Evolutionary conservation across 192 early-diverging fungal species (phyloP), one percentile per base, ranked within the genome.

Genomic region (Mortierella claussenii): DNA sequence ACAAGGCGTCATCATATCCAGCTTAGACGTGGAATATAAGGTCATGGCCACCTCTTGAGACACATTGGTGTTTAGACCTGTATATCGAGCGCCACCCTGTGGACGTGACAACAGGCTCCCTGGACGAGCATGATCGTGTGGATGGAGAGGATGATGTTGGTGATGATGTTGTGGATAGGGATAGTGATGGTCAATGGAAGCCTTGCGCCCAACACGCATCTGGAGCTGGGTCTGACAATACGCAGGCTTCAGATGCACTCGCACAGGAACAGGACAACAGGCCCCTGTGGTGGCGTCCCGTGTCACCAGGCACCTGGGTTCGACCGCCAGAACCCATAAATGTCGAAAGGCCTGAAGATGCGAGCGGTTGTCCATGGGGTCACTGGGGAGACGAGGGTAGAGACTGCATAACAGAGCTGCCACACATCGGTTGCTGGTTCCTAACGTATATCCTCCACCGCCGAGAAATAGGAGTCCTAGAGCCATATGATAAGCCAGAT

Each of bases 301-400:
- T 1, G 90, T 80, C 37, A 93, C 82, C 13, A 96, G 71, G 63
- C 89, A 91, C 43, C 93, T 70, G 11, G 66, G 69, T 26, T 92
- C 91, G 2, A 89, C 80, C 8, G 93, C 92, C 28, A 96, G 60
- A 11, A 86, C 87, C 94, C 94, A 96, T 36, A 96, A 58, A 73
- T 95, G 91, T 30, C 94, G 79, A 48, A 93, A 82, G 4, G 86
- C 88, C 78, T 95, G 93, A n/a, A 93, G 44, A 63, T 94, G 91
- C 2, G 75, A 78, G 13, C 81, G 70, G 53, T 94, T 91, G 68
- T 92, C 89, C 11, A 63, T 60, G 7, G 83, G 66, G 3, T 68
- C 62, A 20, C 63, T 70, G 0, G 92, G 91, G 21, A 83, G 91
- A 27, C 84, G 73, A 23, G 93, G 92, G 62, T 86, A 95, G 15